These are phyloP conservation scores for Candida boleticola DNA, from an alignment of 805 yeast genomes.

Conservation along the genomic window DNA sequence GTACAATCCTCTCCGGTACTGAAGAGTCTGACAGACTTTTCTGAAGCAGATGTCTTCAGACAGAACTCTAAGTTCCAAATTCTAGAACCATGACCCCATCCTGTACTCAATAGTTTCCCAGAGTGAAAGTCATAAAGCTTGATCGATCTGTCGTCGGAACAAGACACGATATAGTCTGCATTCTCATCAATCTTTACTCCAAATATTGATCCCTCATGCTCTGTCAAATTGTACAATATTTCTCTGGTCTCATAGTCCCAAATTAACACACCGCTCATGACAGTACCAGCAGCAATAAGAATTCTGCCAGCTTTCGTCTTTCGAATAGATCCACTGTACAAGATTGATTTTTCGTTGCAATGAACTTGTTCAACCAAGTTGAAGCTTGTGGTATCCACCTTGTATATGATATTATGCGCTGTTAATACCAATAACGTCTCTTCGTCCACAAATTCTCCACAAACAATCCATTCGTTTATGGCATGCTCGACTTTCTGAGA, in stretches of 20 bases:
- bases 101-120: constrained; percentile 65
- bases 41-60: constrained; percentile 21
- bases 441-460: constrained; percentile 49
- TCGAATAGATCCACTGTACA: constrained; percentile 81
- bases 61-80: constrained; percentile 80
- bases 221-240: constrained; percentile 55
- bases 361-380: constrained; percentile 31
- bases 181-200: constrained; percentile 62
- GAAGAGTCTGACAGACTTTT: constrained; percentile 40
- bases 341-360: constrained; percentile 72
- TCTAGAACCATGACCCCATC: constrained; percentile 97
- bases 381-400: constrained; percentile 16
- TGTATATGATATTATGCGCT: constrained; percentile 70
- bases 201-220: constrained; percentile 92
- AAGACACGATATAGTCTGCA: constrained; percentile 62
- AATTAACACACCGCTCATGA: constrained; percentile 78
- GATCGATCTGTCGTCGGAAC: constrained; percentile 93
- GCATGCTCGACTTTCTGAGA: constrained; percentile 40
- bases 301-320: constrained; percentile 42
- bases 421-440: constrained; percentile 53
- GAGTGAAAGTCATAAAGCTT: constrained; percentile 63
- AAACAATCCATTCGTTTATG: constrained; percentile 77
- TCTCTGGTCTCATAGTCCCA: constrained; percentile 58
- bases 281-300: constrained; percentile 85
- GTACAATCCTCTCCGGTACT: constrained; percentile 85